Conservation (phyloP, 139 green algal species). For the Chlorella ohadii region DNA sequence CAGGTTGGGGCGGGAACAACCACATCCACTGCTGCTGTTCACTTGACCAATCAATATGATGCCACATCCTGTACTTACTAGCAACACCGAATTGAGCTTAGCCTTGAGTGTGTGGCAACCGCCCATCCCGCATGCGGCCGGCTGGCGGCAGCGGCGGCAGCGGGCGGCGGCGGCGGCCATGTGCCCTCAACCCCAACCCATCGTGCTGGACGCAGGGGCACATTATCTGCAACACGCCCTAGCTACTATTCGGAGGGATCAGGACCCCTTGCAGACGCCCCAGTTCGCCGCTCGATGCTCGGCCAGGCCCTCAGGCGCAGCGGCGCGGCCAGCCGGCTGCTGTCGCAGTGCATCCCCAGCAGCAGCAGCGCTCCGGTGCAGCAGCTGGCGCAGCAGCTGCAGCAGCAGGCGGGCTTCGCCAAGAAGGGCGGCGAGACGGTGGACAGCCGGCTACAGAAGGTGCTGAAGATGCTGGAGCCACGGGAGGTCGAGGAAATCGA, state of each 20-base stretch:
- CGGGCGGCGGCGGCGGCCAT: not conserved
- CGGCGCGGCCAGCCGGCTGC: not conserved
- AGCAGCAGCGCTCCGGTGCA: not conserved
- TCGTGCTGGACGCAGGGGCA: no score
- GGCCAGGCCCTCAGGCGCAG: not conserved
- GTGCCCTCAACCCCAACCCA: no score
- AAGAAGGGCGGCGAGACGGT: conserved; percentile 16
- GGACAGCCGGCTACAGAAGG: conserved; percentile 30
- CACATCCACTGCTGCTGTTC: no score
- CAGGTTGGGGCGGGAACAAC: no score
- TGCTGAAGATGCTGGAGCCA: conserved; percentile 32
- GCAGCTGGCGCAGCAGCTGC: conserved; percentile 8
- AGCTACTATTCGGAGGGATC: no score
- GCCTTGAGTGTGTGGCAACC: no score
- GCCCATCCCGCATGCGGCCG: no score
- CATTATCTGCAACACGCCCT: no score
- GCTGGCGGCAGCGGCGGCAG: not conserved
- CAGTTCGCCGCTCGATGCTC: not conserved
- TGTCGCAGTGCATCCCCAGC: not conserved
- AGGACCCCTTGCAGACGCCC: not conserved
- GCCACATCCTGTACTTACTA: no score
- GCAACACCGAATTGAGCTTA: no score
- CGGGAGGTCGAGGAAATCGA: conserved; percentile 2
- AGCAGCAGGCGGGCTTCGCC: conserved; percentile 24
- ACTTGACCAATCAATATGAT: no score